A percentile compares a stretch with the other conserved stretches of the same genome.
These are phyloP conservation scores for Suillus paluster DNA, from an alignment of 768 basidiomycete species.

Conservation along the genomic window DNA sequence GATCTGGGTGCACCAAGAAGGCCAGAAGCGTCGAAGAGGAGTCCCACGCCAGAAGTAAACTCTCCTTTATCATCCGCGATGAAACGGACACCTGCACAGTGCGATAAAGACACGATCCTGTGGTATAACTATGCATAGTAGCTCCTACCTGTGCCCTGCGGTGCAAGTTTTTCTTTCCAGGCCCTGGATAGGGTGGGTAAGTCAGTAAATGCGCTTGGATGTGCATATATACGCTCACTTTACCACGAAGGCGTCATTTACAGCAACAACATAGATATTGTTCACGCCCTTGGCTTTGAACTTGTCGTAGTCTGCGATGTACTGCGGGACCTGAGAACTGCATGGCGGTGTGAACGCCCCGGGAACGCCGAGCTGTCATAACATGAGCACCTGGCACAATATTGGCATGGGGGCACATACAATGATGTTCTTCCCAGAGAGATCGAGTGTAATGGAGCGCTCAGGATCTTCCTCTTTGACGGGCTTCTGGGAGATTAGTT, in stretches of 20 bases:
- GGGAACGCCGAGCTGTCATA: slow-evolving; percentile 66
- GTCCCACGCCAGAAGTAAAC: slow-evolving; percentile 56
- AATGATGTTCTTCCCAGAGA: slow-evolving; percentile 66
- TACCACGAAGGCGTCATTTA: slow-evolving; percentile 81
- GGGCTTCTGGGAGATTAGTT: slow-evolving; percentile 48
- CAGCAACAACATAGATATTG: slow-evolving; percentile 70
- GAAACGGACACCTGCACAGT: slow-evolving; percentile 54
- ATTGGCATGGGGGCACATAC: slow-evolving; percentile 40
- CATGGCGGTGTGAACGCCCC: slow-evolving; percentile 81
- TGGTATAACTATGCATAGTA: background rate
- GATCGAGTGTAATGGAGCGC: slow-evolving; percentile 43
- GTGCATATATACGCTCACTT: slow-evolving; percentile 35
- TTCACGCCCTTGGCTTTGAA: slow-evolving; percentile 81
- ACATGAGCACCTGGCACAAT: background rate
- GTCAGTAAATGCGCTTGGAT: slow-evolving; percentile 8
- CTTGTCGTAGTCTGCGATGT: slow-evolving; percentile 65
- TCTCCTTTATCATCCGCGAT: slow-evolving; percentile 71
- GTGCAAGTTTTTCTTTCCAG: slow-evolving; percentile 67
- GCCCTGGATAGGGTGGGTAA: slow-evolving; percentile 45
- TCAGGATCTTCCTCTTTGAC: slow-evolving; percentile 66
- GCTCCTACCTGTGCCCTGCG: slow-evolving; percentile 56
- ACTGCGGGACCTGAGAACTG: slow-evolving; percentile 63
- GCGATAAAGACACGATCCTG: slow-evolving; percentile 11
- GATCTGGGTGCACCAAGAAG: slow-evolving; percentile 71
- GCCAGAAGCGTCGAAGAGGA: slow-evolving; percentile 63